A percentile compares a stretch with the other conserved stretches of the same genome.
Evolutionary conservation across 768 basidiomycete genomes (phyloP).

Genomic region (Suillus decipiens): DNA sequence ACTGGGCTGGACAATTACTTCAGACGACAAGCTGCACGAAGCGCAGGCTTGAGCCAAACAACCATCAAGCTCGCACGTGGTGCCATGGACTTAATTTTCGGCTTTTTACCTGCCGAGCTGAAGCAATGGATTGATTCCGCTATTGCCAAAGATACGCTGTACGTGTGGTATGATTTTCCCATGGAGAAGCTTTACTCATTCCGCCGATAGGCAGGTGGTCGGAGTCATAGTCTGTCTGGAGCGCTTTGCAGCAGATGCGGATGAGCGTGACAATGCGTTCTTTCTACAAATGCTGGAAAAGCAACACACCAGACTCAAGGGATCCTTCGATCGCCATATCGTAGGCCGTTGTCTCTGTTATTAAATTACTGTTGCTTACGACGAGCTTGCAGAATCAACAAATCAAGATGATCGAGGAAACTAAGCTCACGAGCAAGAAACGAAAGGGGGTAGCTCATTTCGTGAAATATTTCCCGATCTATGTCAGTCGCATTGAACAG

Average conservation of each 20-base stretch:
- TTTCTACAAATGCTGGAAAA: conserved; percentile 81
- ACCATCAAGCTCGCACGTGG: conserved; percentile 82
- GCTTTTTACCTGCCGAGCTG: conserved; percentile 83
- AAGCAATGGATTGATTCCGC: conserved; percentile 85
- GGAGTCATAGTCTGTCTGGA: conserved; percentile 83
- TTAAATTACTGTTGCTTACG: conserved; percentile 9
- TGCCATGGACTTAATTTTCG: conserved; percentile 94
- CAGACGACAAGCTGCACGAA: conserved; percentile 83
- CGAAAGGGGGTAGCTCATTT: conserved; percentile 91
- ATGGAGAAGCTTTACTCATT: conserved; percentile 11
- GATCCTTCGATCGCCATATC: conserved; percentile 75
- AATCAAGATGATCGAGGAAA: conserved; percentile 85
- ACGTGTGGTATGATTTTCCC: conserved; percentile 26
- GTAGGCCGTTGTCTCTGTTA: conserved; percentile 39
- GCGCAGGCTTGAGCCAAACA: conserved; percentile 61
- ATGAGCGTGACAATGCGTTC: conserved; percentile 71
- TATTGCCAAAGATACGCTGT: conserved; percentile 77
- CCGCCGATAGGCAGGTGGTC: conserved; percentile 68
- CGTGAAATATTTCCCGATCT: conserved; percentile 89
- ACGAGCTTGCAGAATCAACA: conserved; percentile 66
- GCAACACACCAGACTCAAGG: conserved; percentile 76
- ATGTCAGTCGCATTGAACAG: conserved; percentile 78
- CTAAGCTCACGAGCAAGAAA: conserved; percentile 90
- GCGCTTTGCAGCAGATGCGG: conserved; percentile 71
- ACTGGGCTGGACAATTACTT: conserved; percentile 94